Conservation (phyloP, 176 grass and related monocot species). For the Oryza australiensis region DNA sequence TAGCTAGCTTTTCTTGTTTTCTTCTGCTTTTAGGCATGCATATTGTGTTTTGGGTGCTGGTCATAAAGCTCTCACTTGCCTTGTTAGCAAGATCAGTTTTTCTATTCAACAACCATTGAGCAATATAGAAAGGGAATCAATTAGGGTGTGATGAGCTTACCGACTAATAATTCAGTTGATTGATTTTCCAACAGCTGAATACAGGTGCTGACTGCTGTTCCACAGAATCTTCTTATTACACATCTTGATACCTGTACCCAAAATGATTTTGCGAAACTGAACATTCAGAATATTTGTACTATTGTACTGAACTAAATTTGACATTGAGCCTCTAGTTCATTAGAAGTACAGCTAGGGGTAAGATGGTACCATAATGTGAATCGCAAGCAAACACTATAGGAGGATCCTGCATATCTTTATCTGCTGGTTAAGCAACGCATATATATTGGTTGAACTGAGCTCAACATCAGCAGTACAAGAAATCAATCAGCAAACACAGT, state of each 20-base stretch:
- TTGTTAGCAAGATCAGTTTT: not conserved
- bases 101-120: conserved; percentile 10
- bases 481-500: not conserved
- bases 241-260: too few relatives aligned
- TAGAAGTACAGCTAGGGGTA: not conserved
- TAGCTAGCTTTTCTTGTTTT: not conserved
- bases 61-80: not conserved
- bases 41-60: not conserved
- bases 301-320: not conserved
- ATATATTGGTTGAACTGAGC: not conserved
- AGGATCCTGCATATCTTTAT: not conserved
- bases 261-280: not conserved
- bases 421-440: not conserved
- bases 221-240: conserved; percentile 22
- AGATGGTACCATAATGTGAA: not conserved
- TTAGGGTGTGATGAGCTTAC: conserved; percentile 4
- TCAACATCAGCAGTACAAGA: not conserved
- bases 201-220: not conserved
- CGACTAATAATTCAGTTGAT: conserved; percentile 30
- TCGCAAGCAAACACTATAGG: conserved; percentile 2
- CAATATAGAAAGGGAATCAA: conserved; percentile 33
- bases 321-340: not conserved
- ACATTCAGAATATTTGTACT: not conserved
- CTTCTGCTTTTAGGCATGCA: not conserved
- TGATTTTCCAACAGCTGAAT: not conserved